These are phyloP conservation scores for Torulaspora indica DNA, from an alignment of 805 yeast genomes.

Conservation along the genomic window DNA sequence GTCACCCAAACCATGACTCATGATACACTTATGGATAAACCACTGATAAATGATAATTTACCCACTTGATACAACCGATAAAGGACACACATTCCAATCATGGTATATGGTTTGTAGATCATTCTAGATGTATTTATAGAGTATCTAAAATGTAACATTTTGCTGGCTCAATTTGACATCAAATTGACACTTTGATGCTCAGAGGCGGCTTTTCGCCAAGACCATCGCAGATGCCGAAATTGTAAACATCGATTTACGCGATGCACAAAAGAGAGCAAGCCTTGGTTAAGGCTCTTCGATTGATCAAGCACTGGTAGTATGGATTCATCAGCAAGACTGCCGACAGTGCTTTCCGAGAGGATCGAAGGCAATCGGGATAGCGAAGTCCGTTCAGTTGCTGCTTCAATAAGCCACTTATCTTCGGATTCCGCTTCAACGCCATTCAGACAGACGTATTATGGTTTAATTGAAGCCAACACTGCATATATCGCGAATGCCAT, in stretches of 20 bases:
- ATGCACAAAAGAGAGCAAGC: not conserved
- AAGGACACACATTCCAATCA: not conserved
- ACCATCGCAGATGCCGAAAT: not conserved
- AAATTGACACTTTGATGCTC: too few species aligned
- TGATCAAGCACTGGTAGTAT: not conserved
- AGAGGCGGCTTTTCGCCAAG: too few species aligned
- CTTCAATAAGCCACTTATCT: not conserved
- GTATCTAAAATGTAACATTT: conserved; percentile 5
- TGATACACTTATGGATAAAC: conserved; percentile 5
- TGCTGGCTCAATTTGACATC: conserved; percentile 3
- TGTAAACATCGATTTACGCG: not conserved
- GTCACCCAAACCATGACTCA: conserved; percentile 2
- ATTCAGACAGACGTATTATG: conserved; percentile 16
- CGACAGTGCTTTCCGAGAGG: conserved; percentile 4
- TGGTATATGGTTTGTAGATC: not conserved
- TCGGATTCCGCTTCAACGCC: not conserved
- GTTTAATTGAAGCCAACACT: conserved; percentile 18
- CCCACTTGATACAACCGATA: conserved; percentile 3
- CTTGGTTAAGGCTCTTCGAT: not conserved
- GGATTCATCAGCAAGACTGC: conserved; percentile 3
- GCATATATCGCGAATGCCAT: conserved; percentile 9
- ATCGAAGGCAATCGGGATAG: not conserved
- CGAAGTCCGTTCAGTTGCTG: not conserved
- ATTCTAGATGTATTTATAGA: conserved; percentile 7
- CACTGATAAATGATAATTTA: conserved; percentile 2